Evolutionary conservation across 139 green algal species (phyloP), one percentile per base, ranked within the genome.

Genomic region (Chlamydomonas schloesseri): DNA sequence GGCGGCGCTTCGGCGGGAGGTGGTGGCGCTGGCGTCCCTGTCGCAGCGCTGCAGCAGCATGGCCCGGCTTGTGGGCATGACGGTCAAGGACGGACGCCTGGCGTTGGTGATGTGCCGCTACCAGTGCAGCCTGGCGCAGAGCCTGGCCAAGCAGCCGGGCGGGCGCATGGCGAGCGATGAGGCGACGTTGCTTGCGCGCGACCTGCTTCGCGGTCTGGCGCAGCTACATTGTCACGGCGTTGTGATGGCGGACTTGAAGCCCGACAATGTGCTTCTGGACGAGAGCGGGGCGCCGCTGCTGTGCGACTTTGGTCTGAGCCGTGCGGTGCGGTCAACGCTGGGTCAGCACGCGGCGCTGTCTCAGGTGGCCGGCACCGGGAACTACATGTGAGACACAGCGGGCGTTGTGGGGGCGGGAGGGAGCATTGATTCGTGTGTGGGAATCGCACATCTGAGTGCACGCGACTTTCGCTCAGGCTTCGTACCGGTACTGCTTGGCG

Each of bases 191-290:
- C 57, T 82, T 33, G 74, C 74, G 11, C 21, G 24, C 2, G 74
- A 82, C 74, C 74, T 82, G 74, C 55, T 82, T 24, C 55, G 55
- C 10, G 74, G 74, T 23, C 74, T 82, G 21, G 55, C 24, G 21
- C 55, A 70, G 74, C 55, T 82, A 4, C 74, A 82, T 57, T 21
- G 2, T 5, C 55, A 26, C 23, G 74, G 74, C 23, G 28, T 82
- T 1, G 34, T 71, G n/a, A 82, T 82, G 74, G 74, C 74, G 2
- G 55, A 82, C 74, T 57, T 82, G 33, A 82, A 82, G 74, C 74
- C 74, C 23, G 33, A 82, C 57, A 82, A 82, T 34, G 74, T 82
- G 74, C 74, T 82, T 6, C 31, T 82, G 33, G 57, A 71, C 74
- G 55, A 82, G 33, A 10, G 0, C 18, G 74, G 34, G 13, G 13